Conservation (phyloP, 192 early-diverging fungal species). For the Backusella westeae region DNA sequence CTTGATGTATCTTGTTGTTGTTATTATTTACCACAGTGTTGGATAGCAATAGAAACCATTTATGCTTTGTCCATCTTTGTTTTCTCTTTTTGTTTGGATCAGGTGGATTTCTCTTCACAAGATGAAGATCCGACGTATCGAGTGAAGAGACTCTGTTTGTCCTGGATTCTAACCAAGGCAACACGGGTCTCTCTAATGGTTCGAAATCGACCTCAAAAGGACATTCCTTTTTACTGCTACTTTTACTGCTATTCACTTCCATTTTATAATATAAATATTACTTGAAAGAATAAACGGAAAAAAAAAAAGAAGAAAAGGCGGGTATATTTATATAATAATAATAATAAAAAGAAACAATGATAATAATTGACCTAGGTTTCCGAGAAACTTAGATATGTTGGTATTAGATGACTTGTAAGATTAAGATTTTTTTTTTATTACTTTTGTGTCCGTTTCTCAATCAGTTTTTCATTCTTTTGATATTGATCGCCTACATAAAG, state of each 20-base stretch:
- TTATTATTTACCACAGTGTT: conserved; percentile 39
- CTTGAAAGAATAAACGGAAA: no score
- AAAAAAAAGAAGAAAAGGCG: no score
- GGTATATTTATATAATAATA: no score
- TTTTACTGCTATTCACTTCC: no score
- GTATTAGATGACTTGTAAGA: no score
- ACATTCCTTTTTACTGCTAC: no score
- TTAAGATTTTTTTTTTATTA: no score
- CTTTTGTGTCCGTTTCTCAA: neutral
- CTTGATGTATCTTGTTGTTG: neutral
- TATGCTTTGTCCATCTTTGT: conserved; percentile 44
- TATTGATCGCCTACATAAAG: conserved; percentile 65
- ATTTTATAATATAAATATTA: no score
- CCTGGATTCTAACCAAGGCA: conserved; percentile 20
- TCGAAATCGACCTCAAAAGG: no score
- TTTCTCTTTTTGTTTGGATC: conserved; percentile 15
- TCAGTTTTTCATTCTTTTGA: conserved; percentile 34
- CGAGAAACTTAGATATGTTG: no score
- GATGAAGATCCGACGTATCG: conserved; percentile 25
- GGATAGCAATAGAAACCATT: conserved; percentile 38
- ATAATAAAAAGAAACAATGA: no score
- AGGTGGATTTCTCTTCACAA: conserved; percentile 28
- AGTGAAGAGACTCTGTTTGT: neutral
- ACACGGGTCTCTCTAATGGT: conserved; percentile 7
- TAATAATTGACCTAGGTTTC: no score